A percentile compares a stretch with the other conserved stretches of the same genome.
These are phyloP conservation scores for Acer negundo DNA, from an alignment of 345 rosid genomes.

Conservation along the genomic window DNA sequence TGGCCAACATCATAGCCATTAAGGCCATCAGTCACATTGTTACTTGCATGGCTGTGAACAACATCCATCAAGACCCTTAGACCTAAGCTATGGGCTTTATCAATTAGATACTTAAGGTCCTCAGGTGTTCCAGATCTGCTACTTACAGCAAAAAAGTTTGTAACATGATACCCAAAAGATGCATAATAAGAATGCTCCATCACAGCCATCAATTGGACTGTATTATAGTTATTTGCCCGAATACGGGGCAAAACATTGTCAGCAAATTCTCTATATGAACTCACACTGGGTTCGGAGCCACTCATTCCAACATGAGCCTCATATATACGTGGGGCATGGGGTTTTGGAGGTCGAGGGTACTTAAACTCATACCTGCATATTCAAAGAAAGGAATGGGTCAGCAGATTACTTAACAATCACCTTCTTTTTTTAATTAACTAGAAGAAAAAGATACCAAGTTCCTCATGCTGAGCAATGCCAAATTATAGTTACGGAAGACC, in stretches of 20 bases:
- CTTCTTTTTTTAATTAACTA: constrained; percentile 9
- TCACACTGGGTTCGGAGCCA: constrained; percentile 64
- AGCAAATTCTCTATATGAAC: constrained; percentile 76
- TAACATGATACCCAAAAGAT: constrained; percentile 79
- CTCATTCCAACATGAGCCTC: constrained; percentile 94
- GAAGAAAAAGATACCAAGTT: constrained; percentile 3
- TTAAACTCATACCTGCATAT: constrained; percentile 59
- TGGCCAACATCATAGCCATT: constrained; percentile 85
- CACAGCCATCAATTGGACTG: constrained; percentile 77
- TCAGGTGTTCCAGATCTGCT: constrained; percentile 82
- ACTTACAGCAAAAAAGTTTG: constrained; percentile 78
- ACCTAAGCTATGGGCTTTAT: constrained; percentile 83
- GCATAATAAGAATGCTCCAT: constrained; percentile 87
- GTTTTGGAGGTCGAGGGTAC: constrained; percentile 65
- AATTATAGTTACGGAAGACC: neutral
- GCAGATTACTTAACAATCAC: constrained; percentile 7
- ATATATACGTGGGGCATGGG: constrained; percentile 65
- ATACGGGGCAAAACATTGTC: constrained; percentile 76
- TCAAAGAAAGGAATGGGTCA: constrained; percentile 18
- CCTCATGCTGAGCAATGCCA: constrained; percentile 1
- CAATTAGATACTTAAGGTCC: constrained; percentile 79
- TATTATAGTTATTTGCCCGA: constrained; percentile 67
- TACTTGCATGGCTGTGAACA: constrained; percentile 81
- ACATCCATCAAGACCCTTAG: constrained; percentile 69
- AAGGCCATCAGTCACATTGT: constrained; percentile 73